Evolutionary conservation across 331 rosid species (phyloP), one percentile per base, ranked within the genome.

Genomic region (Rosa hybrid): DNA sequence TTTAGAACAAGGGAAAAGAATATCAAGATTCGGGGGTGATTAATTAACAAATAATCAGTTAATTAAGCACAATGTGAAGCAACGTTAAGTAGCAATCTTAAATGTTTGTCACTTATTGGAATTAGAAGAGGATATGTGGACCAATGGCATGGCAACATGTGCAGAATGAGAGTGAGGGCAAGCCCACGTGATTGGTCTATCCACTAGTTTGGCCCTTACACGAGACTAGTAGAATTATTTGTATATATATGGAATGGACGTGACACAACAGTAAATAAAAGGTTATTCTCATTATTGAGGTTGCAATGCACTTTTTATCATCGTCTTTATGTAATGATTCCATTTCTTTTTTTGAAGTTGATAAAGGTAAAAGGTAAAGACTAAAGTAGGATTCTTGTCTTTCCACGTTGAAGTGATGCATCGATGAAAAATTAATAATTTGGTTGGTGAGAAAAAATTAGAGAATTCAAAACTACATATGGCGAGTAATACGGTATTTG

Each of bases 141-240:
- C 72, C 48, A 68, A 68, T 68, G 27, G 49, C 49, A 20, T 4
- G 23, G 50, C 49, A 68, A 67, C 71, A 18, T 38, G 71, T 68
- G 48, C 7, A 8, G 16, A 27, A 67, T 34, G 49, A 39, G 72
- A 67, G 72, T 27, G 10, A 6, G 71, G 71, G 45, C 49, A 39
- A 38, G 72, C 72, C 72, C 72, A 68, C 49, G 72, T 68, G 49
- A 39, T 41, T 38, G 72, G 72, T 27, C 30, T 27, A 68, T 68
- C 46, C 2, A 16, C 13, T 18, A 17, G 48, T 30, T 3, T 67
- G 48, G 21, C 48, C 71, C 17, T 39, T 0, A 17, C 12, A 8
- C n/a, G 38, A 0, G 45, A 14, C 21, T 16, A 16, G 23, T 16
- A 13, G 18, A 64, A 65, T 65, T 38, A 39, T 68, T 68, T 1